These are phyloP conservation scores for Phaeoacremonium minimum DNA, from an alignment of 2,329 filamentous ascomycete genomes.

Conservation along the genomic window DNA sequence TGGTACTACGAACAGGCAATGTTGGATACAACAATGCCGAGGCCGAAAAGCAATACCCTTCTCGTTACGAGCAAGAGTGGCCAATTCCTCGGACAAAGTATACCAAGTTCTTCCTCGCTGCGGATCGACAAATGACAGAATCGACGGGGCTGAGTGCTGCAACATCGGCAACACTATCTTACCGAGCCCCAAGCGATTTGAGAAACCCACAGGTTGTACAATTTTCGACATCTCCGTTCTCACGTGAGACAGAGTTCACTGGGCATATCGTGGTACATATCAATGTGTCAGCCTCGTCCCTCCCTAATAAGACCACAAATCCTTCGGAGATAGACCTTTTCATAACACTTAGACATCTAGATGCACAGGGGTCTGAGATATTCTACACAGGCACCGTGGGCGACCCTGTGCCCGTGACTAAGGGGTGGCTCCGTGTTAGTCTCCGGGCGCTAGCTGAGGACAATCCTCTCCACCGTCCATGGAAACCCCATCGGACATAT, in stretches of 20 bases:
- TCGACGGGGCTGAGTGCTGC: no score
- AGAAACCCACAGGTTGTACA: conserved; percentile 46
- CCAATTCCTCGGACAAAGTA: conserved; percentile 60
- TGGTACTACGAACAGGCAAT: conserved; percentile 57
- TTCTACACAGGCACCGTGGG: conserved; percentile 58
- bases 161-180: no score
- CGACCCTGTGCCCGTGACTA: conserved; percentile 52
- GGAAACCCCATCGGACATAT: conserved; percentile 51
- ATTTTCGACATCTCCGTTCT: conserved; percentile 51
- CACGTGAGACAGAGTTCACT: conserved; percentile 58
- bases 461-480: conserved; percentile 41
- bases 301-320: conserved; percentile 35
- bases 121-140: no score
- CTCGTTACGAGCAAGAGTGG: conserved; percentile 55
- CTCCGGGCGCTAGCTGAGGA: conserved; percentile 45
- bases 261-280: conserved; percentile 59
- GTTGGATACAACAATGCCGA: conserved; percentile 58
- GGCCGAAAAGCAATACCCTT: conserved; percentile 46
- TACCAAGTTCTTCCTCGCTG: conserved; percentile 51
- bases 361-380: conserved; percentile 46
- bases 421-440: conserved; percentile 54
- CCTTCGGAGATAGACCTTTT: conserved; percentile 53
- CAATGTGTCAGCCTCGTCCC: conserved; percentile 56
- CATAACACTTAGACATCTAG: conserved; percentile 52
- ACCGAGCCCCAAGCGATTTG: no score